Evolutionary conservation across 768 basidiomycete species (phyloP), one percentile per base, ranked within the genome.

Genomic region (Tremella fuciformis): DNA sequence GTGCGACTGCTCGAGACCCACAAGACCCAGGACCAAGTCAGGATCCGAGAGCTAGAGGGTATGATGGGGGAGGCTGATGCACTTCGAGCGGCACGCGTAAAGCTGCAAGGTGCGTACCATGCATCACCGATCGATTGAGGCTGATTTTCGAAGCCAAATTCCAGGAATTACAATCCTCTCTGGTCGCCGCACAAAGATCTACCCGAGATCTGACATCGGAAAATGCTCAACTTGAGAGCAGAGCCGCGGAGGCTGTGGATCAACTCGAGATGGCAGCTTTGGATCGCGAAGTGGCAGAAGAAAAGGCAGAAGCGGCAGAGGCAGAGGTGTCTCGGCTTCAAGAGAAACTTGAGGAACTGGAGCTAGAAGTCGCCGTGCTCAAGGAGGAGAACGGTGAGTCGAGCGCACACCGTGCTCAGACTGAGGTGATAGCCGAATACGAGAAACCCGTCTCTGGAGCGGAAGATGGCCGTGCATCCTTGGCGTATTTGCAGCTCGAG

Each of bases 221-320:
- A 59, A 80, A 91, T n/a, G 81, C 85, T 0, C 82, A 85, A 34
- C 79, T 91, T 34, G 89, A 93, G 63, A 79, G 78, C 15, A 82
- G 88, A 21, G 80, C 89, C 1, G 78, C 86, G 1, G 94, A 98
- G 73, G 75, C 87, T 1, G 84, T 88, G 53, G 94, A 97, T 58
- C 89, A 93, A 71, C 78, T 98, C 39, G 96, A 99, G 79, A 91
- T 97, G 87, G 82, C 85, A 2, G 89, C 89, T 83, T 78, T 99
- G 66, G 96, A 99, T 74, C 91, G 91, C 78, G 96, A 99, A 75
- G 85, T 98, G 39, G 93, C 94, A 0, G 96, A 98, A 72, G 94
- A 97, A 76, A 84, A 85, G 59, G 86, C 88, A 0, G 94, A 97
- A 76, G 72, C 84, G 1, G 86, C 86, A 0, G 86, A 91, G 72